Conservation (phyloP, 352 stramenopile species). For the Phytophthora brassicae region DNA sequence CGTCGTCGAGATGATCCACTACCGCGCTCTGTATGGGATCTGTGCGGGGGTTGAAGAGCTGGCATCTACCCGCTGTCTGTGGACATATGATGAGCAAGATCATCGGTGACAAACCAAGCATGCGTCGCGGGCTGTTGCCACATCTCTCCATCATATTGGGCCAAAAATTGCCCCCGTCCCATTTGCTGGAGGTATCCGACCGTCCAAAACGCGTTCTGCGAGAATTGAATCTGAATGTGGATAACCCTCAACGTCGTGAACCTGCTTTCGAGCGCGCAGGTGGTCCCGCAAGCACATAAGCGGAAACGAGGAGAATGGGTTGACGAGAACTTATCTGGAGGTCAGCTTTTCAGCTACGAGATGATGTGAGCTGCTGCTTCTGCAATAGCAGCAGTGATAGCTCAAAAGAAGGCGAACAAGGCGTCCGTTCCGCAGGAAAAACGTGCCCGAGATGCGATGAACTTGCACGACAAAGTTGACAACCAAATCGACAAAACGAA, state of each 20-base stretch:
- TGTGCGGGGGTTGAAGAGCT: background rate
- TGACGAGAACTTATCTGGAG: slow-evolving; percentile 5
- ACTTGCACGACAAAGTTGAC: background rate
- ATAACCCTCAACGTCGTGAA: slow-evolving; percentile 2
- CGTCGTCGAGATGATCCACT: slow-evolving; percentile 1
- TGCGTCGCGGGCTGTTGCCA: background rate
- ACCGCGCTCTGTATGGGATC: background rate
- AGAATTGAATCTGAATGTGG: background rate
- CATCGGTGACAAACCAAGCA: background rate
- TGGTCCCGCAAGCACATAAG: background rate
- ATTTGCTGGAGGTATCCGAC: background rate
- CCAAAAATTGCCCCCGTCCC: background rate
- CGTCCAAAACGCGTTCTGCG: background rate
- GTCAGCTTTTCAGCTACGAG: background rate
- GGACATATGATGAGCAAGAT: background rate
- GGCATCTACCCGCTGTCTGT: background rate
- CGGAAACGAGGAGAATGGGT: slow-evolving; percentile 3
- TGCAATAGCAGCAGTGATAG: background rate
- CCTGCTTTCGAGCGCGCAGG: background rate
- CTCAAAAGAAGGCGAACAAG: slow-evolving; percentile 2
- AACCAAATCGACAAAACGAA: slow-evolving; percentile 1
- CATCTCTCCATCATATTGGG: background rate
- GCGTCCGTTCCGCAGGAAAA: background rate
- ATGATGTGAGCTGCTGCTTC: background rate
- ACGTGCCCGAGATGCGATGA: background rate